Conservation (phyloP, 805 yeast species). For the Starmerella sp. region DNA sequence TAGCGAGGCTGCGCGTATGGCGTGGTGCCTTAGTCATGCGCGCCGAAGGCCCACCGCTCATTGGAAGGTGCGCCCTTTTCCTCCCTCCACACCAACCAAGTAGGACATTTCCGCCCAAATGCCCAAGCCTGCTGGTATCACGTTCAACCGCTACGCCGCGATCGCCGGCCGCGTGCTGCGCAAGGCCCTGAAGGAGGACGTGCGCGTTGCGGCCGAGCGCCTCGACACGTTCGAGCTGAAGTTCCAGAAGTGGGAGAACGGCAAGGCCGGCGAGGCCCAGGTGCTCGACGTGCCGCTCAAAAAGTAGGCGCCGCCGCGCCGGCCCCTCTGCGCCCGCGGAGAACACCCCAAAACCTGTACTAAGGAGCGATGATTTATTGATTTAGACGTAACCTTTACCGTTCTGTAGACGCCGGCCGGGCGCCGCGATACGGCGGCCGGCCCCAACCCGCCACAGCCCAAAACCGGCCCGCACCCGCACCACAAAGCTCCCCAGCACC, state of each 20-base stretch:
- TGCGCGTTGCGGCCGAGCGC: constrained; percentile 55
- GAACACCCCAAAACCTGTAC: no score
- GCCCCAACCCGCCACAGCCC: not conserved
- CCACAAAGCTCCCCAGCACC: not conserved
- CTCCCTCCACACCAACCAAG: no score
- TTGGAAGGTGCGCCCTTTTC: no score
- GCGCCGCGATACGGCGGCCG: not conserved
- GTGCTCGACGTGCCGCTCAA: constrained; percentile 19
- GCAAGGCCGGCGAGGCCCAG: constrained; percentile 32
- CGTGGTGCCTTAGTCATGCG: not conserved
- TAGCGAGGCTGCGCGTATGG: not conserved
- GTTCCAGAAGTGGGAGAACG: constrained; percentile 60
- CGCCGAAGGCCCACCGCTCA: not conserved
- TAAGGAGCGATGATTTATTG: not conserved
- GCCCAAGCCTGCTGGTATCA: constrained; percentile 28
- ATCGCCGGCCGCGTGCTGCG: constrained; percentile 85
- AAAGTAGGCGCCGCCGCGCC: constrained; percentile 5
- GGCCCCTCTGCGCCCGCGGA: no score
- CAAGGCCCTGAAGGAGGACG: constrained; percentile 75
- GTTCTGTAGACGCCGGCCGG: not conserved
- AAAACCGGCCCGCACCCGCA: not conserved
- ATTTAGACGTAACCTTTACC: not conserved
- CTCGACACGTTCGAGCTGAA: constrained; percentile 68
- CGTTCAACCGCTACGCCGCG: constrained; percentile 79
- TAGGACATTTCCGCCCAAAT: no score